These are phyloP conservation scores for Vitis rotundifolia DNA, from an alignment of 164 flowering plant genomes.

Conservation along the genomic window DNA sequence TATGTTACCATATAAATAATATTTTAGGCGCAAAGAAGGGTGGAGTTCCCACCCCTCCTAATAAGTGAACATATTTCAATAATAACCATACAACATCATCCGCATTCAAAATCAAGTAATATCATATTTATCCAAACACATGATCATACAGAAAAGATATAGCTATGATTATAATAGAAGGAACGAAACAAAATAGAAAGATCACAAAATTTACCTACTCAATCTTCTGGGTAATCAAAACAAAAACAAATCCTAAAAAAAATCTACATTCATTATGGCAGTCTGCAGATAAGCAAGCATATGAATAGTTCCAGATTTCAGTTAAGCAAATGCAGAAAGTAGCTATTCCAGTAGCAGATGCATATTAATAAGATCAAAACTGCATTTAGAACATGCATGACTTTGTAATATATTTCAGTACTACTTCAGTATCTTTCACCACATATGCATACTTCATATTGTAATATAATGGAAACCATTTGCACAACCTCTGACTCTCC, in stretches of 20 bases:
- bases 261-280: neutral
- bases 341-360: neutral
- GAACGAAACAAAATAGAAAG: no score
- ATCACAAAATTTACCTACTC: no score
- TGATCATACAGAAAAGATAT: no score
- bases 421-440: neutral
- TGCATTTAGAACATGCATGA: neutral
- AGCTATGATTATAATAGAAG: no score
- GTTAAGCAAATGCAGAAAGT: neutral
- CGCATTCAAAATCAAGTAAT: no score
- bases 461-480: neutral
- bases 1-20: no score
- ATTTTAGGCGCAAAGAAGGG: no score
- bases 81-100: no score
- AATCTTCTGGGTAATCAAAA: neutral
- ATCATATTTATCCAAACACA: no score
- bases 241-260: neutral
- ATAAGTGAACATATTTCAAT: no score
- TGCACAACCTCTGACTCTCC: neutral
- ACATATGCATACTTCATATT: neutral
- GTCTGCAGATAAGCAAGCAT: neutral
- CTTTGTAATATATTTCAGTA: neutral
- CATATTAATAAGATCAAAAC: neutral
- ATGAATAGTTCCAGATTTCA: neutral
- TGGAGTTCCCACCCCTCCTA: no score